phyloP scores from a whole-genome alignment of 495 filamentous ascomycete species.

The Podospora appendiculata region DNA sequence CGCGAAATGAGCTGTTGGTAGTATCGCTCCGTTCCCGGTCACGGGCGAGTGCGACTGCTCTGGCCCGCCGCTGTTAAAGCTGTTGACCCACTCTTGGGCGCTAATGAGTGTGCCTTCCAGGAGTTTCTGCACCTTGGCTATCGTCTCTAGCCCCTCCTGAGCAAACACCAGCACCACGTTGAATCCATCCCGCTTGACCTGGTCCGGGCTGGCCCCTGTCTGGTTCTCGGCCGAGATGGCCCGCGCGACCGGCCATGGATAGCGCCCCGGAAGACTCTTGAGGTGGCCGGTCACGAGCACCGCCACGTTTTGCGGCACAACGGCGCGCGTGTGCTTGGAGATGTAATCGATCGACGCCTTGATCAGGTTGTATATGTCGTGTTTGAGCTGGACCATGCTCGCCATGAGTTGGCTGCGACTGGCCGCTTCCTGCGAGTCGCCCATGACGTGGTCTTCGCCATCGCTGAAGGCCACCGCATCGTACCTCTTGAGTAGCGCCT shows the following conservation, averaged over 20 bases:
- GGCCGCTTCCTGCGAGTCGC: constrained; percentile 11
- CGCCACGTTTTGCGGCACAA: constrained; percentile 75
- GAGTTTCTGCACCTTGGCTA: constrained; percentile 72
- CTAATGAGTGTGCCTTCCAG: constrained; percentile 77
- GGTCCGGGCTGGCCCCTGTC: constrained; percentile 25
- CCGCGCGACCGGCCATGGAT: constrained; percentile 45
- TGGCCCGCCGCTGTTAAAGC: constrained; percentile 52
- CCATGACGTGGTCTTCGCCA: constrained; percentile 7
- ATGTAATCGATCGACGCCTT: constrained; percentile 71
- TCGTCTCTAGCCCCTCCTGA: constrained; percentile 82
- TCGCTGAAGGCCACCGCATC: constrained; percentile 37
- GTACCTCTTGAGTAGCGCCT: constrained; percentile 65
- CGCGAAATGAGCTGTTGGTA: too few relatives aligned
- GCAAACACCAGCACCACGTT: constrained; percentile 72
- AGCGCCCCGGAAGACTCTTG: constrained; percentile 68
- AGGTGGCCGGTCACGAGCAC: constrained; percentile 71
- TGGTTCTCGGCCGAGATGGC: constrained; percentile 41
- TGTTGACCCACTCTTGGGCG: constrained; percentile 81
- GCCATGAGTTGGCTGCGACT: constrained; percentile 34
- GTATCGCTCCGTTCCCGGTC: too few relatives aligned
- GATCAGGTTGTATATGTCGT: constrained; percentile 68
- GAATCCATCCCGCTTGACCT: constrained; percentile 41
- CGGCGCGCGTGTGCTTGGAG: constrained; percentile 74
- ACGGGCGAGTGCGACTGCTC: not conserved
- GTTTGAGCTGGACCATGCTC: constrained; percentile 60